These are phyloP conservation scores for Fusarium tupiense DNA, from an alignment of 2,329 filamentous ascomycete species.

Conservation along the genomic window DNA sequence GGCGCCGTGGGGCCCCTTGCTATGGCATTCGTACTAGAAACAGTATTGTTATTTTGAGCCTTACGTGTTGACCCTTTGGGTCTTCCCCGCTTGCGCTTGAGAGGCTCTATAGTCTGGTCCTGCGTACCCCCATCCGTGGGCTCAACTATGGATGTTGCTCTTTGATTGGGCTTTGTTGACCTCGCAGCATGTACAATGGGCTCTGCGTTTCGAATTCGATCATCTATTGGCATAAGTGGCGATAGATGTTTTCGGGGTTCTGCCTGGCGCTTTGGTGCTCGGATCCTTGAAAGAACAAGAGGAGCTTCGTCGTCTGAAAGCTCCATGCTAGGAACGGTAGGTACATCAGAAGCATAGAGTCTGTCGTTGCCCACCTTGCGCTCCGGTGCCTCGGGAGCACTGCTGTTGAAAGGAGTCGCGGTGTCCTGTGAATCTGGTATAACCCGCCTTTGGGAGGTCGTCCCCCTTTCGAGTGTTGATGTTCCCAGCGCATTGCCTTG, in stretches of 20 bases:
- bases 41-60: not conserved
- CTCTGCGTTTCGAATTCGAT: not conserved
- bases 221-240: not conserved
- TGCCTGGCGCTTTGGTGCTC: not conserved
- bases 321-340: constrained; percentile 26
- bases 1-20: not conserved
- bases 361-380: not conserved
- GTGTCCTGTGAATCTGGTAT: constrained; percentile 47
- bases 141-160: not conserved
- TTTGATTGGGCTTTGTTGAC: not conserved
- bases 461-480: not conserved
- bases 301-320: constrained; percentile 52
- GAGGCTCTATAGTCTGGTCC: not conserved
- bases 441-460: not conserved
- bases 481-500: not conserved
- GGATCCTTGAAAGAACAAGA: constrained; percentile 33
- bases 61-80: constrained; percentile 20
- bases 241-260: not conserved
- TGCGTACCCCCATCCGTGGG: not conserved
- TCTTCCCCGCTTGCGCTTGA: constrained; percentile 37
- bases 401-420: constrained; percentile 34
- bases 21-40: not conserved
- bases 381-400: constrained; percentile 23
- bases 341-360: not conserved
- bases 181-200: not conserved